Conservation (phyloP, 192 early-diverging fungal genomes). For the Lunasporangiospora selenospora region DNA sequence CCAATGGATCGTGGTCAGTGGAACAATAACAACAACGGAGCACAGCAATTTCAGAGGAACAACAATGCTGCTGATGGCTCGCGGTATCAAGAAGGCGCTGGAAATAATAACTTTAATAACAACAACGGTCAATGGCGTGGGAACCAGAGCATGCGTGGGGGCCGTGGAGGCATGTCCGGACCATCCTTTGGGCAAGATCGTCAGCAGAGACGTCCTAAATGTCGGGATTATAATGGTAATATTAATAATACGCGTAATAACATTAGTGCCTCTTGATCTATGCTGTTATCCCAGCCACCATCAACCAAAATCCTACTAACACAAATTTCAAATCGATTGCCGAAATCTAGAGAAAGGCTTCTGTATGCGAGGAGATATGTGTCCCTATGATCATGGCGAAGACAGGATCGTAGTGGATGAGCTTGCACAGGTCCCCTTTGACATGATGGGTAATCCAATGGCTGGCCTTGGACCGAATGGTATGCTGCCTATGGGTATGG, state of each 20-base stretch:
- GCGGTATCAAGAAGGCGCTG: too few species aligned
- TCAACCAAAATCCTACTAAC: background rate
- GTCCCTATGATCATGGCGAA: conserved; percentile 78
- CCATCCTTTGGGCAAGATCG: conserved; percentile 38
- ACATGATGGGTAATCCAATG: conserved; percentile 41
- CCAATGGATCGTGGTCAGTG: conserved; percentile 19
- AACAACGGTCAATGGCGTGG: conserved; percentile 45
- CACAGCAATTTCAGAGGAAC: conserved; percentile 8
- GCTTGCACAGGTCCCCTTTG: conserved; percentile 41
- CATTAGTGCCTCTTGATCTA: too few species aligned
- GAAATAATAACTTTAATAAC: conserved; percentile 20
- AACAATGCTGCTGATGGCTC: conserved; percentile 1
- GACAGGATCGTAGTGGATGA: conserved; percentile 75
- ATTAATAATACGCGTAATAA: too few species aligned
- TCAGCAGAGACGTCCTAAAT: conserved; percentile 52
- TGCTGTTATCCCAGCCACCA: too few species aligned
- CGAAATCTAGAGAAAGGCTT: conserved; percentile 71
- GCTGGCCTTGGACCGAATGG: conserved; percentile 41
- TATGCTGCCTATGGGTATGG: conserved; percentile 47
- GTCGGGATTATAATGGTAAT: conserved; percentile 85
- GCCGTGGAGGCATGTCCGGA: conserved; percentile 49
- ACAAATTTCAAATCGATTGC: background rate
- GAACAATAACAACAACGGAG: too few species aligned
- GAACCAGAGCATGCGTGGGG: conserved; percentile 44
- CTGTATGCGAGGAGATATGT: conserved; percentile 82